Conservation (phyloP, 225 moss, liverwort and hornwort genomes). For the Pseudoscleropodium purum region DNA sequence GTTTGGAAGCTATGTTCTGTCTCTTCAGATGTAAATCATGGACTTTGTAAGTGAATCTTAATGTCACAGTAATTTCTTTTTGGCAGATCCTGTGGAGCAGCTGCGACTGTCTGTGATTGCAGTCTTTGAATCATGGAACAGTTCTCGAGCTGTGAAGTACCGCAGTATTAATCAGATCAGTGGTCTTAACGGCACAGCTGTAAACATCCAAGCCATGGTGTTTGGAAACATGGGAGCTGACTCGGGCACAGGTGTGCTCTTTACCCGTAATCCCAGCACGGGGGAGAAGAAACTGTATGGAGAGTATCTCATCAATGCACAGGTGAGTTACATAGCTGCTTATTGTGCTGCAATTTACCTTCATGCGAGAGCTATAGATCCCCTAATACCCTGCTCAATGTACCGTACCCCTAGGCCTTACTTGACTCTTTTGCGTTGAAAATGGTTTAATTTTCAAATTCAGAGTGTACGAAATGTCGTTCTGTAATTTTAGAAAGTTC, state of each 20-base stretch:
- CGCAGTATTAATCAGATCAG: conserved; percentile 80
- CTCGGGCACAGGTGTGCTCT: conserved; percentile 91
- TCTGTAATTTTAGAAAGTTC: neutral
- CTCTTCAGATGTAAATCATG: neutral
- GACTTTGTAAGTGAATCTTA: neutral
- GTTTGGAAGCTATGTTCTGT: neutral
- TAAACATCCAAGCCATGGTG: conserved; percentile 96
- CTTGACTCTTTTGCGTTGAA: neutral
- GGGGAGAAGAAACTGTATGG: conserved; percentile 94
- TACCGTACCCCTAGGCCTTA: neutral
- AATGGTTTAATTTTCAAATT: neutral
- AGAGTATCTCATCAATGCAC: conserved; percentile 91
- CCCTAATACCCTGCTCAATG: neutral
- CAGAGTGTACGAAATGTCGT: neutral
- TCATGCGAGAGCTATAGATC: neutral
- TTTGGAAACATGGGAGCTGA: conserved; percentile 87
- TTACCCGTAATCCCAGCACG: conserved; percentile 94
- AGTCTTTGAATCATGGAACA: conserved; percentile 92
- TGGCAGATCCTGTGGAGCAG: conserved; percentile 78
- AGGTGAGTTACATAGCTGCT: conserved; percentile 30
- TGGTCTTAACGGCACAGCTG: conserved; percentile 78
- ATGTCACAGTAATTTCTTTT: neutral
- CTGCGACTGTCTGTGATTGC: conserved; percentile 69
- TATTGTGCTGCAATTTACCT: neutral
- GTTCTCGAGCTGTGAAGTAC: conserved; percentile 80